phyloP scores from a whole-genome alignment of 176 grass and related monocot genomes.

The Carex kokanica region DNA sequence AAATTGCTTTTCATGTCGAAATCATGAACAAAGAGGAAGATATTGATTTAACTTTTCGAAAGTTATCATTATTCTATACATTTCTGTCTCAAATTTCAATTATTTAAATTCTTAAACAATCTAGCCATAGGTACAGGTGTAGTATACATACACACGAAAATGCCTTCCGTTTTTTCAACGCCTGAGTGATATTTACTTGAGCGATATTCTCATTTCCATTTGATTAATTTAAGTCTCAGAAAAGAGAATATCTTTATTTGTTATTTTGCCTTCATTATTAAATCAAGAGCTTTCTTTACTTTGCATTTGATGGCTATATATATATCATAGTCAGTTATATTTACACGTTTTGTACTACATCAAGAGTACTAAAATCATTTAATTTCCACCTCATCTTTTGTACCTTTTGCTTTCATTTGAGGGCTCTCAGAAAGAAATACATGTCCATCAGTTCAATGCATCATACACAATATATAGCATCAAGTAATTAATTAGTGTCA shows the following conservation, averaged over 20 bases:
- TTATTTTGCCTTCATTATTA: neutral
- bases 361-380: neutral
- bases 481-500: neutral
- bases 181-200: too few species aligned
- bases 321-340: neutral
- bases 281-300: neutral
- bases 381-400: neutral
- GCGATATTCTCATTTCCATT: too few species aligned
- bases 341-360: too few species aligned
- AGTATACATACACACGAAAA: too few species aligned
- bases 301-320: neutral
- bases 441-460: neutral
- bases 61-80: neutral
- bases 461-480: neutral
- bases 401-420: slow-evolving; percentile 5
- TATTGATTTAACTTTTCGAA: too few species aligned
- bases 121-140: neutral
- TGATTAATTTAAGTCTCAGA: neutral
- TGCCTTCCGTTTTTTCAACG: too few species aligned
- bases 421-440: neutral
- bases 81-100: neutral
- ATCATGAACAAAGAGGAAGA: neutral
- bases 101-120: neutral
- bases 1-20: neutral
- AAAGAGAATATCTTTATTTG: neutral